Percentiles rank a stretch among this genome's conserved stretches.
Conservation (phyloP, 2,329 filamentous ascomycete genomes). For the Ophiocordyceps camponoti-floridani region DNA sequence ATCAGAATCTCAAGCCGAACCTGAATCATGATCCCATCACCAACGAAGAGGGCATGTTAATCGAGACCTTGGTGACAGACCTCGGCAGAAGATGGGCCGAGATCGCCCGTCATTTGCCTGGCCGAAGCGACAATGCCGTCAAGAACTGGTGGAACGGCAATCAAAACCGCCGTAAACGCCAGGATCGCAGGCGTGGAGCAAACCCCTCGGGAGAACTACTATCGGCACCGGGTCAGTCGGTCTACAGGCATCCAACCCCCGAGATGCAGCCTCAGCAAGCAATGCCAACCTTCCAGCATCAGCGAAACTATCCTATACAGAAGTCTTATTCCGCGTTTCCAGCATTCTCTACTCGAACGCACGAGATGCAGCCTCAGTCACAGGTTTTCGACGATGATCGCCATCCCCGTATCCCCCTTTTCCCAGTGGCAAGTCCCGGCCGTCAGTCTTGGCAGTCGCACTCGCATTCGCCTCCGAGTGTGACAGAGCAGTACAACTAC, state of each 20-base stretch:
- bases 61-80: conserved; percentile 58
- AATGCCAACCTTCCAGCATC: too few relatives aligned
- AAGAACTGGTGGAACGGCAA: conserved; percentile 98
- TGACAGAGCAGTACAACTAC: neutral
- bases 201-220: neutral
- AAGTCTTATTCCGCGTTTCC: too few relatives aligned
- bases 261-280: too few relatives aligned
- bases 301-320: too few relatives aligned
- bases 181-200: conserved; percentile 4
- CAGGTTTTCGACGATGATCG: too few relatives aligned
- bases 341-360: too few relatives aligned
- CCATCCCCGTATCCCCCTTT: too few relatives aligned
- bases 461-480: too few relatives aligned
- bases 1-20: conserved; percentile 74
- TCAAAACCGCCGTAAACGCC: conserved; percentile 58
- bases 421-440: too few relatives aligned
- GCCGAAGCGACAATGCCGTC: conserved; percentile 84
- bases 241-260: neutral
- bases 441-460: too few relatives aligned
- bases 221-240: neutral
- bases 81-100: conserved; percentile 87
- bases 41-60: conserved; percentile 49
- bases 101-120: conserved; percentile 65
- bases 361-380: too few relatives aligned
- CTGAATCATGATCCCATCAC: conserved; percentile 61